Evolutionary conservation across 176 grass and related monocot genomes (phyloP).

Genomic region (Olyra latifolia): DNA sequence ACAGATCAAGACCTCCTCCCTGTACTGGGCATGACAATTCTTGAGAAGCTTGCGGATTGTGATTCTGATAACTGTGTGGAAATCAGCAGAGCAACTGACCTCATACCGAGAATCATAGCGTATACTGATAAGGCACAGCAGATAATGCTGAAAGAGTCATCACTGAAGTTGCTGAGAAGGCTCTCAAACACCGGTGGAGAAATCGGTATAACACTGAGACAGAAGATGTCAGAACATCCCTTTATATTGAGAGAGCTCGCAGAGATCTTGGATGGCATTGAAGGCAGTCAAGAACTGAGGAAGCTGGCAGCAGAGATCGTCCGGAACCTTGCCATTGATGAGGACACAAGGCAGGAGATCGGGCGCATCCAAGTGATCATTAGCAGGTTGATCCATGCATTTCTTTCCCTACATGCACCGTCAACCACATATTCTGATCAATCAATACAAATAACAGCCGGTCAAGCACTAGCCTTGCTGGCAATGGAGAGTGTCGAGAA

Average conservation of each 20-base stretch:
- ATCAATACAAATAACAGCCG: not conserved
- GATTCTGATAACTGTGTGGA: slow-evolving; percentile 16
- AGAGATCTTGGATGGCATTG: not conserved
- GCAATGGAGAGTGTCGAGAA: slow-evolving; percentile 14
- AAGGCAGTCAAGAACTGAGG: not conserved
- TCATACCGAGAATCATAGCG: not conserved
- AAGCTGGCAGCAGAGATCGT: not conserved
- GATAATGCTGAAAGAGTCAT: not conserved
- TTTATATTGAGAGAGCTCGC: slow-evolving; percentile 26
- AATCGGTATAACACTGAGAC: not conserved
- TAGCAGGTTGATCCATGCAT: not conserved
- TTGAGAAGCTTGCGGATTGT: slow-evolving; percentile 10
- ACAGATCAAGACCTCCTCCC: not conserved
- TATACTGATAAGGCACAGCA: not conserved
- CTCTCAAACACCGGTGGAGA: not conserved
- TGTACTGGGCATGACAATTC: slow-evolving; percentile 4
- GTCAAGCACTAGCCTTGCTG: slow-evolving; percentile 26
- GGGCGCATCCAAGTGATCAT: not conserved
- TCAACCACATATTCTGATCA: not conserved
- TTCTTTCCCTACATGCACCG: not conserved
- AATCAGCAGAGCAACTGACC: not conserved
- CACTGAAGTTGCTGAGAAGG: slow-evolving; percentile 6
- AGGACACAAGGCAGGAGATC: not conserved
- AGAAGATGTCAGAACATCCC: not conserved
- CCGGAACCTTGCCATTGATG: slow-evolving; percentile 9